Evolutionary conservation across 305 asterid genomes (phyloP).

Genomic region (Fraxinus nigra): DNA sequence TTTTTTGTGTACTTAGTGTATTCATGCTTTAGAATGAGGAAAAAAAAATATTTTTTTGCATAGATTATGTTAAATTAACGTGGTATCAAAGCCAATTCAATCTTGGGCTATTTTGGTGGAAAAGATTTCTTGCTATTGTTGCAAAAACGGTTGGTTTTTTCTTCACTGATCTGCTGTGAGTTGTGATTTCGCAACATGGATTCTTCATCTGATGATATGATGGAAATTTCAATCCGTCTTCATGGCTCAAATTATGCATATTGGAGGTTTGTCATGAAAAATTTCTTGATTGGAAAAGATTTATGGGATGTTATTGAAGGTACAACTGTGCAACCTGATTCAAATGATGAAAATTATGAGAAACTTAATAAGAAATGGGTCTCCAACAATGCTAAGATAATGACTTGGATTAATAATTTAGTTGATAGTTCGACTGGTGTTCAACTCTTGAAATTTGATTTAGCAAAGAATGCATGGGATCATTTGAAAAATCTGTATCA

Average conservation of each 20-base stretch:
- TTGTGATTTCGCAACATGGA: background rate
- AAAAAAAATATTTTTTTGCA: too few relatives aligned
- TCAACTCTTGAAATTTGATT: background rate
- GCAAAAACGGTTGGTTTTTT: background rate
- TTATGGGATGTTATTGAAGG: background rate
- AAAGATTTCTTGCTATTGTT: background rate
- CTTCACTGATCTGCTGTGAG: background rate
- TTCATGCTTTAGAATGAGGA: too few relatives aligned
- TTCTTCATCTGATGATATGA: background rate
- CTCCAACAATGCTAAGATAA: background rate
- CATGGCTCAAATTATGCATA: background rate
- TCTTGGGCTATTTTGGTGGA: too few relatives aligned
- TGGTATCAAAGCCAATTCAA: too few relatives aligned
- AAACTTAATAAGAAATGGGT: background rate
- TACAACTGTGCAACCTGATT: background rate
- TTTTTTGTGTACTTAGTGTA: too few relatives aligned
- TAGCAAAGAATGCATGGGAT: background rate
- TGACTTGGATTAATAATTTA: background rate
- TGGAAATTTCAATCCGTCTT: too few relatives aligned
- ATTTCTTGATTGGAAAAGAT: background rate
- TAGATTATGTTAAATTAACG: background rate
- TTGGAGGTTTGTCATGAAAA: background rate
- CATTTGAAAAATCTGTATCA: background rate
- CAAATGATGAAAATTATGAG: background rate
- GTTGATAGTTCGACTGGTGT: background rate